These are phyloP conservation scores for Sporisorium iseilematis-ciliati DNA, from an alignment of 1,284 basidiomycete species.

Conservation along the genomic window DNA sequence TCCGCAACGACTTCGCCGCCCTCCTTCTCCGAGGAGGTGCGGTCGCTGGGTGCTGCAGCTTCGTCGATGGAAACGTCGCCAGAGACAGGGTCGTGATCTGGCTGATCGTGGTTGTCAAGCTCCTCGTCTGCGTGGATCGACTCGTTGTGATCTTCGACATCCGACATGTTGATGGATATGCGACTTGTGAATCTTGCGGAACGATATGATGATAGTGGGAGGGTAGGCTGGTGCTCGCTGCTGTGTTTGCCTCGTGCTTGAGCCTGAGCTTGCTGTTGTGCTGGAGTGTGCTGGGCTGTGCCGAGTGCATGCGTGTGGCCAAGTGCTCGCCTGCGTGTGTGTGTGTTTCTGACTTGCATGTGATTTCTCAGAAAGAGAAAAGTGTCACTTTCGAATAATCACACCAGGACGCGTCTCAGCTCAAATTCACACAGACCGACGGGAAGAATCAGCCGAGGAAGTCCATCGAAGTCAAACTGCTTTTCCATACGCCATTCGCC, in stretches of 20 bases:
- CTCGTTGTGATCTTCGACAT: conserved; percentile 18
- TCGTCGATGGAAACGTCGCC: conserved; percentile 27
- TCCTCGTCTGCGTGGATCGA: conserved; percentile 18
- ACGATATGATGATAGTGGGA: not conserved
- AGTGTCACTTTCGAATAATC: conserved; percentile 39
- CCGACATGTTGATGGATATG: conserved; percentile 25
- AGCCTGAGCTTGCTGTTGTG: not conserved
- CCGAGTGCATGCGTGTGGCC: conserved; percentile 16
- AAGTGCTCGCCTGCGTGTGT: conserved; percentile 8
- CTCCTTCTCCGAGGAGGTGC: conserved; percentile 45
- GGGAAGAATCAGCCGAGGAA: not conserved
- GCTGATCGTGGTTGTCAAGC: conserved; percentile 14
- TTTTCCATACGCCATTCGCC: not conserved
- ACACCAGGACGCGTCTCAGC: conserved; percentile 13
- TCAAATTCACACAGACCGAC: too few species aligned
- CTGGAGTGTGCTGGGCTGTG: not conserved
- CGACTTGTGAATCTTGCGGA: not conserved
- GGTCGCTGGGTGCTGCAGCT: conserved; percentile 28
- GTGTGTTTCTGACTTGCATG: conserved; percentile 20
- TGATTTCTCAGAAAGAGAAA: conserved; percentile 32
- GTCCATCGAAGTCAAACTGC: not conserved
- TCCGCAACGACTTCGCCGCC: conserved; percentile 23
- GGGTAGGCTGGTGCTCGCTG: not conserved
- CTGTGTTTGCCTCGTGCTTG: conserved; percentile 1
- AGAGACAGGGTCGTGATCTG: conserved; percentile 5